Evolutionary conservation across 2,329 filamentous ascomycete species (phyloP), one percentile per base, ranked within the genome.

Genomic region (Arthrobotrys pseudoclavata): DNA sequence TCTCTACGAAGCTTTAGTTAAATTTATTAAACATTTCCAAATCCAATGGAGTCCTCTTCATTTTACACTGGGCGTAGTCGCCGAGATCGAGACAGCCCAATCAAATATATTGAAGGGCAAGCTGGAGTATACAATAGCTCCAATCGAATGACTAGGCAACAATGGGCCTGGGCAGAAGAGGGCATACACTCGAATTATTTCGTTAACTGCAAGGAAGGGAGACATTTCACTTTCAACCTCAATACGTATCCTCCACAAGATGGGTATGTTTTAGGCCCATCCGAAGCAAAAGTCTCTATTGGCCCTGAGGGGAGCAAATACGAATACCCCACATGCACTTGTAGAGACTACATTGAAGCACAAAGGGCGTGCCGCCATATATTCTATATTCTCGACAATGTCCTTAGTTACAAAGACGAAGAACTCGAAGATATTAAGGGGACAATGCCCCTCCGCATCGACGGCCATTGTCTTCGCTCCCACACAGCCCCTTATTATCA

Each of bases 181-280:
- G 72, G 72, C 12, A 76, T 76, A 24, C n/a, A 76, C 29, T 60
- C 64, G 2, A 24, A 18, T 9, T 76, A 76, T 42, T 20, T 45
- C 29, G 72, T 76, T 22, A 61, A 53, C 50, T 76, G 72, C 48
- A 69, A 70, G 45, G 57, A 76, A 42, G 66, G 72, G 20, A 69
- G 53, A 34, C 24, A 70, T 47, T 70, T 70, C 29, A 42, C 64
- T 34, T 76, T 76, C 66, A 70, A 70, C 42, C 53, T 76, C 66
- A 22, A 13, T 52, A 3, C 42, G 37, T 42, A 15, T 20, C 63
- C 47, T 22, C 48, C 29, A 3, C 26, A 9, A 7, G 57, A 70
- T 2, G 42, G 24, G 4, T 26, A 15, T 9, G 20, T 12, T 26
- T 10, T 40, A 13, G 72, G 64, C 6, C 55, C 37, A 22, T 50